A percentile compares a stretch with the other conserved stretches of the same genome.
Conservation (phyloP, 169 alveolate species). For the Babesia sp. region DNA sequence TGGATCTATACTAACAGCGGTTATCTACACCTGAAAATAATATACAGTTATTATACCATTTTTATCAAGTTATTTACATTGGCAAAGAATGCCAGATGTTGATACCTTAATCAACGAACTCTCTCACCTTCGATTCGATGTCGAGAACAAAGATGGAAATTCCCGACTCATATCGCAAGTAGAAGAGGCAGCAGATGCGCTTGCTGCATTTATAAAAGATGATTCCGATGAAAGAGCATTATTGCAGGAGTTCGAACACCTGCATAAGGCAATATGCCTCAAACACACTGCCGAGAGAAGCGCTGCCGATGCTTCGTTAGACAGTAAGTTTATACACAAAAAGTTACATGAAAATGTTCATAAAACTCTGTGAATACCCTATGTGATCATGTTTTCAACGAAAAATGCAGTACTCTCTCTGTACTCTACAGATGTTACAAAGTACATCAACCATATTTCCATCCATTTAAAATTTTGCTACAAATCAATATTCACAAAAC, state of each 20-base stretch:
- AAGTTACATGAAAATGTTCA: too few relatives aligned
- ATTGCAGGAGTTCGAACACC: conserved; percentile 26
- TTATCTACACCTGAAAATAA: not conserved
- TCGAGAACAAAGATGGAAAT: conserved; percentile 21
- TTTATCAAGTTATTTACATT: not conserved
- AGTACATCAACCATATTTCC: too few relatives aligned
- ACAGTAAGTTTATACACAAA: conserved; percentile 12
- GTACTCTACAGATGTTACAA: too few relatives aligned
- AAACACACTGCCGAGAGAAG: not conserved
- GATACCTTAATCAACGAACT: conserved; percentile 13
- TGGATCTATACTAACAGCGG: not conserved
- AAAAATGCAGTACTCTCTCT: too few relatives aligned
- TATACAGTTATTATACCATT: too few relatives aligned
- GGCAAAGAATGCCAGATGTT: conserved; percentile 15
- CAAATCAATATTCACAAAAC: too few relatives aligned
- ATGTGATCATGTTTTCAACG: too few relatives aligned
- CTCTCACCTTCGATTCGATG: conserved; percentile 48
- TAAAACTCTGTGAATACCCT: too few relatives aligned
- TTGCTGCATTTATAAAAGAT: conserved; percentile 19
- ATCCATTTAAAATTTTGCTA: too few relatives aligned
- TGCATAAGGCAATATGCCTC: conserved; percentile 14
- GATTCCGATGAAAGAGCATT: conserved; percentile 28
- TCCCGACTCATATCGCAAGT: conserved; percentile 28
- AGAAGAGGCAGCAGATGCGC: conserved; percentile 12
- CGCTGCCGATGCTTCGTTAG: conserved; percentile 3